Percentiles rank a stretch among this genome's conserved stretches.
phyloP scores from a whole-genome alignment of 441 rosid genomes.

The Brassica hybrid region DNA sequence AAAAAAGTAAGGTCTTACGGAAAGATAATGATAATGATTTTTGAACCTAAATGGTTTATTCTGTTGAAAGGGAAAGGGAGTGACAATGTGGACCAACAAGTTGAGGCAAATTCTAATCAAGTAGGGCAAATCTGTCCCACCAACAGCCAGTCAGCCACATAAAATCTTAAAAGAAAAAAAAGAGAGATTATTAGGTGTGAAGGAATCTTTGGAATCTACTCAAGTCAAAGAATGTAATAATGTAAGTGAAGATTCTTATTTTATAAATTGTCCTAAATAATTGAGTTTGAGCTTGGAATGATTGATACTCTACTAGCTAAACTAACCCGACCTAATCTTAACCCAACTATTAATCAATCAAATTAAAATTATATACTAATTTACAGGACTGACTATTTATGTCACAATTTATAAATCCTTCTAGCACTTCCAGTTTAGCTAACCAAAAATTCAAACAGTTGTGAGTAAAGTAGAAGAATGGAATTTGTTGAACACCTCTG shows the following conservation, averaged over 20 bases:
- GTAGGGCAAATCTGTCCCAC: constrained; percentile 36
- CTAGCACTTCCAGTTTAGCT: not conserved
- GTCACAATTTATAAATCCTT: not conserved
- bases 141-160: constrained; percentile 18
- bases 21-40: not conserved
- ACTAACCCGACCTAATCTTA: constrained; percentile 22
- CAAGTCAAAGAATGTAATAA: constrained; percentile 39
- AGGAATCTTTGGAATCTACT: constrained; percentile 51
- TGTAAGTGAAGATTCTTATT: constrained; percentile 26
- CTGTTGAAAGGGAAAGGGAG: constrained; percentile 22
- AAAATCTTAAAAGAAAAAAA: constrained; percentile 16
- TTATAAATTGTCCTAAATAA: constrained; percentile 20
- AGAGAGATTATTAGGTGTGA: constrained; percentile 26
- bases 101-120: not conserved
- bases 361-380: not conserved
- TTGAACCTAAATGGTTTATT: constrained; percentile 4
- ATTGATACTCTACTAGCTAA: constrained; percentile 30
- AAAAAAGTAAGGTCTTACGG: constrained; percentile 16
- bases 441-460: not conserved
- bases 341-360: constrained; percentile 2
- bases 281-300: constrained; percentile 33
- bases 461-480: not conserved
- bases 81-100: constrained; percentile 19
- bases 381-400: not conserved
- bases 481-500: not conserved